phyloP scores from a whole-genome alignment of 2,329 filamentous ascomycete species.

The Aspergillus viridinutans region DNA sequence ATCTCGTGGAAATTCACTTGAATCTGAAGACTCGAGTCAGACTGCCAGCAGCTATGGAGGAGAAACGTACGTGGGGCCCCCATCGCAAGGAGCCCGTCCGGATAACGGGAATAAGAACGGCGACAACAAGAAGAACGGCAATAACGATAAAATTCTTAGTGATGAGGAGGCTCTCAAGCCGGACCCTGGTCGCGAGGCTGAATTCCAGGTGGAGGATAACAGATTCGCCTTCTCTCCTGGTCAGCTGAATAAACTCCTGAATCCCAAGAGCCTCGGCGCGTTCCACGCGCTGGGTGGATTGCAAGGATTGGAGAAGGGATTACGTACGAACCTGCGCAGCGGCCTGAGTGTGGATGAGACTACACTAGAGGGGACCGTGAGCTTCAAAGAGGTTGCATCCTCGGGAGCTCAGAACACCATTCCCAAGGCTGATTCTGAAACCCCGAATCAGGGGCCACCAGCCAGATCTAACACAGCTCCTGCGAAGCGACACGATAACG shows the following conservation, averaged over 20 bases:
- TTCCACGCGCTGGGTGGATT: slow-evolving; percentile 73
- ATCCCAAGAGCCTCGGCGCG: slow-evolving; percentile 71
- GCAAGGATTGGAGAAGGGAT: slow-evolving; percentile 66
- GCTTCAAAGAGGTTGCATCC: slow-evolving; percentile 60
- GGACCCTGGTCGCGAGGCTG: slow-evolving; percentile 66
- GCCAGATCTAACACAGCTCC: slow-evolving; percentile 8
- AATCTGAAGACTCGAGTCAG: slow-evolving; percentile 56
- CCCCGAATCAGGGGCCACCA: slow-evolving; percentile 3
- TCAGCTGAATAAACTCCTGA: slow-evolving; percentile 70
- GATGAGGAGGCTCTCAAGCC: slow-evolving; percentile 62
- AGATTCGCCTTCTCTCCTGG: slow-evolving; percentile 70
- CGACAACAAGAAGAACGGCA: slow-evolving; percentile 17
- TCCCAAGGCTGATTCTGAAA: slow-evolving; percentile 28
- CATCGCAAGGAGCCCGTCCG: slow-evolving; percentile 41
- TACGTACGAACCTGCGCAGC: slow-evolving; percentile 60
- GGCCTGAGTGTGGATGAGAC: slow-evolving; percentile 70
- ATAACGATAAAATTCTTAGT: slow-evolving; percentile 45
- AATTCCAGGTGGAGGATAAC: slow-evolving; percentile 65
- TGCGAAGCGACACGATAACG: slow-evolving; percentile 29
- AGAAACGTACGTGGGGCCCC: slow-evolving; percentile 49
- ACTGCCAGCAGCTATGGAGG: slow-evolving; percentile 51
- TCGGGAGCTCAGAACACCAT: slow-evolving; percentile 11
- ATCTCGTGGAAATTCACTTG: slow-evolving; percentile 61
- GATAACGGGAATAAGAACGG: slow-evolving; percentile 36
- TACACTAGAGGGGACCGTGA: slow-evolving; percentile 57